Conservation (phyloP, 345 rosid genomes). For the Hypericum androsaemum region DNA sequence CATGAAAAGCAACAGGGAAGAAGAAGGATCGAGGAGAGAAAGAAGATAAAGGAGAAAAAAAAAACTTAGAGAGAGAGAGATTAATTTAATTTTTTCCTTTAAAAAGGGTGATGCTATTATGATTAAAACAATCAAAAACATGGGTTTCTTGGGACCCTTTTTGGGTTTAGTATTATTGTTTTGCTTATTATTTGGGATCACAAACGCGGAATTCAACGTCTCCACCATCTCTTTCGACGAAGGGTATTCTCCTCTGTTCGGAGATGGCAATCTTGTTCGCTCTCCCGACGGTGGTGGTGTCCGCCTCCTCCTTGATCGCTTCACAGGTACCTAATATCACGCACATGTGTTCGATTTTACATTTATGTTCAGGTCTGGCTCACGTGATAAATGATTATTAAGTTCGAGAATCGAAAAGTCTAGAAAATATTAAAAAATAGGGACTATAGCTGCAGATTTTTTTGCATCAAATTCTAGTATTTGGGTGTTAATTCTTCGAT, state of each 20-base stretch:
- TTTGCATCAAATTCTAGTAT: no score
- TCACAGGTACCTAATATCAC: slow-evolving; percentile 41
- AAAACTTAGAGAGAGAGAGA: background rate
- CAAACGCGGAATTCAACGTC: slow-evolving; percentile 31
- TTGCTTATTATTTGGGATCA: background rate
- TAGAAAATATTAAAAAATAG: no score
- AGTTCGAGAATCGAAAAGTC: no score
- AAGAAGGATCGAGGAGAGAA: background rate
- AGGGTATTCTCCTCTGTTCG: slow-evolving; percentile 74
- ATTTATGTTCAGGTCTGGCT: background rate
- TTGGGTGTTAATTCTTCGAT: no score
- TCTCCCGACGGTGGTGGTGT: slow-evolving; percentile 62
- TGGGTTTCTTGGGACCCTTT: background rate
- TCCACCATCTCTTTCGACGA: slow-evolving; percentile 62
- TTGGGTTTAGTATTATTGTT: slow-evolving; percentile 2
- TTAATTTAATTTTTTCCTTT: slow-evolving; percentile 10
- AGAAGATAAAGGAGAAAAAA: background rate
- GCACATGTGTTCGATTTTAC: background rate
- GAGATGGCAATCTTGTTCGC: slow-evolving; percentile 66
- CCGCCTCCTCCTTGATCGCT: slow-evolving; percentile 80
- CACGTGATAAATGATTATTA: no score
- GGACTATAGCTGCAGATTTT: no score
- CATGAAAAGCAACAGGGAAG: background rate
- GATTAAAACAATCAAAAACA: background rate
- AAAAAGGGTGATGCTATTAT: no score